A percentile compares a stretch with the other conserved stretches of the same genome.
These are phyloP conservation scores for Penicillium cinerascens DNA, from an alignment of 495 filamentous ascomycete species.

Conservation along the genomic window DNA sequence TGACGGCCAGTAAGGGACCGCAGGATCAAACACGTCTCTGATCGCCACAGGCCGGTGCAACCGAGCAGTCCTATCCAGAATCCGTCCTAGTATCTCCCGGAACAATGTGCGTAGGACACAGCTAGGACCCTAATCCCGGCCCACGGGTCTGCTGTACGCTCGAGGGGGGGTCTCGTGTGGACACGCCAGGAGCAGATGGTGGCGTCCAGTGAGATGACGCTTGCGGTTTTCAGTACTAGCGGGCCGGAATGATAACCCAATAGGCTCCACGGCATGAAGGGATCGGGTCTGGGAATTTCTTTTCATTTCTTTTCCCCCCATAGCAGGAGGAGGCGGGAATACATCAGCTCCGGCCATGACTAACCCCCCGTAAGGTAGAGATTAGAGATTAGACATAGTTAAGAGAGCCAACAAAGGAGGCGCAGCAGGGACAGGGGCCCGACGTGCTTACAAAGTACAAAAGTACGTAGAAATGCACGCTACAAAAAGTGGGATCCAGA, in stretches of 20 bases:
- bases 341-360: not conserved
- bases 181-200: constrained; percentile 9
- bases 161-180: constrained; percentile 3
- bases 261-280: constrained; percentile 19
- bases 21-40: constrained; percentile 1
- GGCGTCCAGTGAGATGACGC: constrained; percentile 9
- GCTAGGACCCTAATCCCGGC: not conserved
- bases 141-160: not conserved
- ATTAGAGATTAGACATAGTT: not conserved
- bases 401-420: not conserved
- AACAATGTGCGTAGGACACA: not conserved
- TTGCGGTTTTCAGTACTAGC: not conserved
- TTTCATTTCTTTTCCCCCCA: not conserved
- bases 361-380: too few relatives aligned
- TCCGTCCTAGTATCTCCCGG: not conserved
- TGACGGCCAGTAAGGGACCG: constrained; percentile 12
- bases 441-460: not conserved
- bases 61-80: constrained; percentile 2
- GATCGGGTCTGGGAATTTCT: constrained; percentile 2
- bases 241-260: constrained; percentile 12
- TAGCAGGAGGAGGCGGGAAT: not conserved
- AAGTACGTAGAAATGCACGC: constrained; percentile 8
- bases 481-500: constrained; percentile 7
- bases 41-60: constrained; percentile 5
- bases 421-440: constrained; percentile 1